Conservation (phyloP, 129 eudicot genomes). For the Tagetes patula region DNA sequence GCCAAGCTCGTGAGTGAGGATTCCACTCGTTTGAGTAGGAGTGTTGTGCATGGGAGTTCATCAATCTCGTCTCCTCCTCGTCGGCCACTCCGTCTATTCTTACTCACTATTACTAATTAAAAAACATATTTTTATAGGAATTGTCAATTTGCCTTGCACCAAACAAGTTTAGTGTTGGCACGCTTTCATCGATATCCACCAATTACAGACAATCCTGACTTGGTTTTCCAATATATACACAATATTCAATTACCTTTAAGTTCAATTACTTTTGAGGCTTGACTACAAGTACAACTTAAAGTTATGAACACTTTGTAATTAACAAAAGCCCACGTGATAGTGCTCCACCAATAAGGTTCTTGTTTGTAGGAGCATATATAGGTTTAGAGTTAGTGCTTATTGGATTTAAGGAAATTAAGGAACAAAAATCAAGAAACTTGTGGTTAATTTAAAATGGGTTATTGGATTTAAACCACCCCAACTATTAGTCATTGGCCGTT, state of each 20-base stretch:
- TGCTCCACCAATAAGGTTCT: constrained; percentile 64
- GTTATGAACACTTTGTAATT: constrained; percentile 39
- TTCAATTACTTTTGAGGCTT: neutral
- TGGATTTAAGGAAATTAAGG: constrained; percentile 25
- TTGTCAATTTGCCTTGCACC: constrained; percentile 21
- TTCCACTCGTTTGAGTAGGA: too few relatives aligned
- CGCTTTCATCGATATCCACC: constrained; percentile 42
- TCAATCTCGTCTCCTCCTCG: too few relatives aligned
- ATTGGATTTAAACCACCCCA: too few relatives aligned
- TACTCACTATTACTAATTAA: too few relatives aligned
- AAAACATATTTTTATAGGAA: too few relatives aligned
- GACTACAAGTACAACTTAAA: constrained; percentile 16
- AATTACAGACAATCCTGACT: constrained; percentile 27
- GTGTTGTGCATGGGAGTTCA: too few relatives aligned
- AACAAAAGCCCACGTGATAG: constrained; percentile 65
- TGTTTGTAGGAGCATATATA: constrained; percentile 19
- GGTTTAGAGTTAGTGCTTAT: constrained; percentile 21
- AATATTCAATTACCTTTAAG: neutral
- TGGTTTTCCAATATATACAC: constrained; percentile 19
- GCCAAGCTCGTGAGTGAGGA: too few relatives aligned
- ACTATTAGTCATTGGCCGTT: too few relatives aligned
- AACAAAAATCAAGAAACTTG: constrained; percentile 32
- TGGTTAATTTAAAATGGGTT: neutral
- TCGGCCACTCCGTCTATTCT: too few relatives aligned
- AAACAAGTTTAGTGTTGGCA: constrained; percentile 37